Percentiles rank a stretch among this genome's conserved stretches.
Conservation (phyloP, 208 protist genomes). For the Leishmania lainsoni region DNA sequence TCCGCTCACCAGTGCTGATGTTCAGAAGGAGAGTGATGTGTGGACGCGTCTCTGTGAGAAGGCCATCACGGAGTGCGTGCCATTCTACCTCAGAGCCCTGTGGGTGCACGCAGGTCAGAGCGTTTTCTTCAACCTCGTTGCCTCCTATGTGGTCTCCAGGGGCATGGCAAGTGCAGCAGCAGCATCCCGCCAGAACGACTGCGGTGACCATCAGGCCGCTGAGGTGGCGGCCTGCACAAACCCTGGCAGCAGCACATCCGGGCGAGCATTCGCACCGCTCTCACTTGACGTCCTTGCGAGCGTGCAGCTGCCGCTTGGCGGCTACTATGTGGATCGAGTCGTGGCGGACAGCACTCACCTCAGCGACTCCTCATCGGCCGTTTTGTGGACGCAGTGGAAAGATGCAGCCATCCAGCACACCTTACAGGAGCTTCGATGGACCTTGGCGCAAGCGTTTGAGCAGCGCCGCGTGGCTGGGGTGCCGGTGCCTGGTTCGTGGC, state of each 20-base stretch:
- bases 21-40: slow-evolving; percentile 33
- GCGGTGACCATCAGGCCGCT: not conserved
- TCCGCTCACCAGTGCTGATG: slow-evolving; percentile 36
- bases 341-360: not conserved
- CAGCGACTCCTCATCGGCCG: not conserved
- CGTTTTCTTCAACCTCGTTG: slow-evolving; percentile 74
- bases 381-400: slow-evolving; percentile 23
- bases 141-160: slow-evolving; percentile 38
- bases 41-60: slow-evolving; percentile 71
- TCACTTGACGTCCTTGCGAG: not conserved
- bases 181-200: not conserved
- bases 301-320: slow-evolving; percentile 33
- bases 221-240: not conserved
- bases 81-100: slow-evolving; percentile 62
- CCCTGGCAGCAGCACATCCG: not conserved
- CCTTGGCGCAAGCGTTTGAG: slow-evolving; percentile 33
- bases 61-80: slow-evolving; percentile 52
- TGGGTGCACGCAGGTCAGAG: slow-evolving; percentile 87
- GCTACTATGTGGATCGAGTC: slow-evolving; percentile 16
- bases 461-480: slow-evolving; percentile 69
- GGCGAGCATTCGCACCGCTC: slow-evolving; percentile 2
- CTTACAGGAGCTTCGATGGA: slow-evolving; percentile 31
- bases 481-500: slow-evolving; percentile 58
- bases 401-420: slow-evolving; percentile 26
- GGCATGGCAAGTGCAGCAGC: not conserved